Evolutionary conservation across 2,329 filamentous ascomycete genomes (phyloP), one percentile per base, ranked within the genome.

Genomic region (Cladosporium austrohemisphaericum): DNA sequence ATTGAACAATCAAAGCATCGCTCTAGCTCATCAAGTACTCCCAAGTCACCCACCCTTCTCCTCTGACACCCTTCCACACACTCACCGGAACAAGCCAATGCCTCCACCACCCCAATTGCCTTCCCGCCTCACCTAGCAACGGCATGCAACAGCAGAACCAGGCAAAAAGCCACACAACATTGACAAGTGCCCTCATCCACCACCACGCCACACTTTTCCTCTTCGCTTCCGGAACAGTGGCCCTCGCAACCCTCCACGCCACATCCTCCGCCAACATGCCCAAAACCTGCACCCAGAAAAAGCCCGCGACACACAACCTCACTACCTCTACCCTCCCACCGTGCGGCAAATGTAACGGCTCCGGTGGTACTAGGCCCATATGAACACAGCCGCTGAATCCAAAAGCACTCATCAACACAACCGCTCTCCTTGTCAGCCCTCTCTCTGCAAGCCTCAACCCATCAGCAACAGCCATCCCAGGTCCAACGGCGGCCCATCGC

Each of bases 271-370:
- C 18, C 18, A 61, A 26, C 9, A 65, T 58, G 1, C 52, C 61
- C 3, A 60, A 4, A n/a, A 58, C 55, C 50, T 65, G 62, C 23
- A 59, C 26, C 58, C 57, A 62, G 48, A 65, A 65, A 51, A 65
- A 65, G 0, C 33, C 50, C 4, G 52, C 53, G 4, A 62, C 41
- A 14, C 26, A 45, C 16, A 53, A 11, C 18, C 57, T 50, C 22
- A 62, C 46, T 20, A 18, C 31, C 31, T 28, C 33, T 4, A 45
- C 50, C 9, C 20, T 22, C 6, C 45, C 18, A n/a, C 36, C 49
- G 13, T 52, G 52, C 19, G 52, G 50, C 32, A 55, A 16, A 23
- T 32, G 18, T 18, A 31, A 41, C 10, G 61, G 62, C 25, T 61
- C 49, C 28, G 60, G 53, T 13, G 62, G 62, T 16, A 65, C 62